phyloP scores from a whole-genome alignment of 2,329 filamentous ascomycete species.

The Apiospora rasikravindrae region DNA sequence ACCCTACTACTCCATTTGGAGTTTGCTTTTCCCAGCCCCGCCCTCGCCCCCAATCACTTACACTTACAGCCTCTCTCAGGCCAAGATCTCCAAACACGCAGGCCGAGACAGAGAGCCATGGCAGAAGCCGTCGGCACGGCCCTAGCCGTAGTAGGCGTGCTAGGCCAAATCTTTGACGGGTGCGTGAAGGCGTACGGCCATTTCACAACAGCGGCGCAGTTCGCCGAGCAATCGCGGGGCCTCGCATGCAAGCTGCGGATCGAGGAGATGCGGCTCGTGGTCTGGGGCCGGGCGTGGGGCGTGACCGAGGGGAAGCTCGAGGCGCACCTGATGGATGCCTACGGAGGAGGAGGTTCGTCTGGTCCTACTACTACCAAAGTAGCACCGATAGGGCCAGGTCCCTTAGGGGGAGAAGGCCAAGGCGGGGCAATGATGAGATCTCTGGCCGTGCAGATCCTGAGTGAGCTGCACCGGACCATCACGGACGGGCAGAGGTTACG shows the following conservation, averaged over 20 bases:
- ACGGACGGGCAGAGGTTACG: conserved; percentile 50
- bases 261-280: conserved; percentile 53
- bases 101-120: conserved; percentile 25
- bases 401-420: background rate
- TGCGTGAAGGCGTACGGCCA: conserved; percentile 52
- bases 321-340: conserved; percentile 45
- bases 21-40: background rate
- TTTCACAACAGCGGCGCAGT: conserved; percentile 48
- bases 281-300: conserved; percentile 55
- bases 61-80: background rate
- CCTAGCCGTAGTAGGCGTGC: conserved; percentile 49
- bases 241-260: conserved; percentile 54
- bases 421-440: conserved; percentile 40
- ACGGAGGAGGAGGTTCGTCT: conserved; percentile 8
- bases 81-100: background rate
- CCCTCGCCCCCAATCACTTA: background rate
- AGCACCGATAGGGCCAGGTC: background rate
- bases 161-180: conserved; percentile 53
- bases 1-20: background rate
- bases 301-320: conserved; percentile 52
- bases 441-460: conserved; percentile 48
- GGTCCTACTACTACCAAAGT: background rate
- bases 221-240: conserved; percentile 49
- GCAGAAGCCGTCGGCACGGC: conserved; percentile 49
- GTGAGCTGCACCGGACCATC: conserved; percentile 49